Evolutionary conservation across 2,329 filamentous ascomycete species (phyloP).

Genomic region (Fusarium sp.): DNA sequence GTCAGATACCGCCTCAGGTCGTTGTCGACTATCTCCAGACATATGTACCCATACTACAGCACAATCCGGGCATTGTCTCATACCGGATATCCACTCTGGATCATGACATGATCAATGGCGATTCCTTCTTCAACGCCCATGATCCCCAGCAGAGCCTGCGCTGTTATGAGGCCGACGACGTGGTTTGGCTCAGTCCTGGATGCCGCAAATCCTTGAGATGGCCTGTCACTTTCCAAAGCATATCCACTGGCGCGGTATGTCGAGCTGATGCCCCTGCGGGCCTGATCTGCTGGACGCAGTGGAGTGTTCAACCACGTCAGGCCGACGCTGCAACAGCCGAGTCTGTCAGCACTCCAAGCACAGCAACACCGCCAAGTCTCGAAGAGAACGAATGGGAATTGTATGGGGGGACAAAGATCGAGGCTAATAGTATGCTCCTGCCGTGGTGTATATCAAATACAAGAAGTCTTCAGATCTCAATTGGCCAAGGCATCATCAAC

Average conservation of each 20-base stretch:
- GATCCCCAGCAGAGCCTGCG: slow-evolving; percentile 46
- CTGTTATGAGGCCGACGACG: slow-evolving; percentile 45
- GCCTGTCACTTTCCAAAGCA: slow-evolving; percentile 55
- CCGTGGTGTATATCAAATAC: slow-evolving; percentile 44
- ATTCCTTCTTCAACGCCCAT: slow-evolving; percentile 52
- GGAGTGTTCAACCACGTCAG: slow-evolving; percentile 37
- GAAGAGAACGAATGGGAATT: slow-evolving; percentile 44
- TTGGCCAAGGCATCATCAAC: slow-evolving; percentile 25
- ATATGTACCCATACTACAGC: slow-evolving; percentile 52
- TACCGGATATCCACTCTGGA: slow-evolving; percentile 47
- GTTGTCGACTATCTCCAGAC: slow-evolving; percentile 53
- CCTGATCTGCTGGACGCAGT: slow-evolving; percentile 54
- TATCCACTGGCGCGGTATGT: slow-evolving; percentile 52
- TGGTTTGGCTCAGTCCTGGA: slow-evolving; percentile 50
- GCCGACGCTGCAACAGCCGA: neutral
- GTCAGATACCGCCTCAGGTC: slow-evolving; percentile 46
- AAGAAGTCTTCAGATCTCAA: slow-evolving; percentile 7
- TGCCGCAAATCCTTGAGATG: slow-evolving; percentile 52
- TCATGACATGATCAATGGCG: slow-evolving; percentile 46
- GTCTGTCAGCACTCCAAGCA: slow-evolving; percentile 31
- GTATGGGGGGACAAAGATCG: slow-evolving; percentile 44
- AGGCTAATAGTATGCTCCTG: slow-evolving; percentile 47
- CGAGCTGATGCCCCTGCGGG: slow-evolving; percentile 53
- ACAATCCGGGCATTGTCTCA: slow-evolving; percentile 50
- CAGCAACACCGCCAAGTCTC: slow-evolving; percentile 16